A percentile compares a stretch with the other conserved stretches of the same genome.
phyloP scores from a whole-genome alignment of 345 rosid species.

The Cardamine occulta region DNA sequence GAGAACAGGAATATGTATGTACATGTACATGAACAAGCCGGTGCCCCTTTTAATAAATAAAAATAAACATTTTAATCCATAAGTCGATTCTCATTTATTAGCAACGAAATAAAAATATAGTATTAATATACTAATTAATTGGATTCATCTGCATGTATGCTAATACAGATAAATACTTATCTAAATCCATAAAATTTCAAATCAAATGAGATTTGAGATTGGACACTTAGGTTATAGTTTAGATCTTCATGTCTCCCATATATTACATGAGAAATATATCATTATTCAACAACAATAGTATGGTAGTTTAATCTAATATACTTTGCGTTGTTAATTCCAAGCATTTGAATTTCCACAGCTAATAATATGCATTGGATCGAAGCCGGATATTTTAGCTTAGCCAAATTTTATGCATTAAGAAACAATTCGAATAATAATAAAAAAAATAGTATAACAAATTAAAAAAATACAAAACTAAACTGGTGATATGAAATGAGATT shows the following conservation, averaged over 20 bases:
- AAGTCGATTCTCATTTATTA: slow-evolving; percentile 15
- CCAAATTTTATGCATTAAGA: slow-evolving; percentile 1
- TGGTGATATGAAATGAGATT: not conserved
- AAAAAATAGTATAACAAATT: not conserved
- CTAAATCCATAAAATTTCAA: slow-evolving; percentile 11
- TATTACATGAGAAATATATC: not conserved
- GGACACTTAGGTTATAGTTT: slow-evolving; percentile 26
- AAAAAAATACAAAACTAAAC: not conserved
- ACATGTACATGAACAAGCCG: slow-evolving; percentile 45
- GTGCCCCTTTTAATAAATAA: slow-evolving; percentile 32
- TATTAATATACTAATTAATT: slow-evolving; percentile 5
- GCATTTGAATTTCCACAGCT: not conserved
- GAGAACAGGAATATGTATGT: slow-evolving; percentile 36
- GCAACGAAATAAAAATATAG: slow-evolving; percentile 3
- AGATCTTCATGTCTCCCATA: slow-evolving; percentile 12
- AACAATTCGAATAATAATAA: not conserved
- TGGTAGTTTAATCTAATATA: not conserved
- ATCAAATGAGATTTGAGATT: slow-evolving; percentile 10
- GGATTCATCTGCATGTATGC: slow-evolving; percentile 39
- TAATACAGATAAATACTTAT: slow-evolving; percentile 17
- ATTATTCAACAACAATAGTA: not conserved
- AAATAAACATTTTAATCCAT: slow-evolving; percentile 9
- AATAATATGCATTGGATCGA: not conserved
- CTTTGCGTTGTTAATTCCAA: not conserved
- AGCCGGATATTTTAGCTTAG: not conserved